These are phyloP conservation scores for Pseudogymnoascus sp. DNA, from an alignment of 2,329 filamentous ascomycete genomes.

Conservation along the genomic window DNA sequence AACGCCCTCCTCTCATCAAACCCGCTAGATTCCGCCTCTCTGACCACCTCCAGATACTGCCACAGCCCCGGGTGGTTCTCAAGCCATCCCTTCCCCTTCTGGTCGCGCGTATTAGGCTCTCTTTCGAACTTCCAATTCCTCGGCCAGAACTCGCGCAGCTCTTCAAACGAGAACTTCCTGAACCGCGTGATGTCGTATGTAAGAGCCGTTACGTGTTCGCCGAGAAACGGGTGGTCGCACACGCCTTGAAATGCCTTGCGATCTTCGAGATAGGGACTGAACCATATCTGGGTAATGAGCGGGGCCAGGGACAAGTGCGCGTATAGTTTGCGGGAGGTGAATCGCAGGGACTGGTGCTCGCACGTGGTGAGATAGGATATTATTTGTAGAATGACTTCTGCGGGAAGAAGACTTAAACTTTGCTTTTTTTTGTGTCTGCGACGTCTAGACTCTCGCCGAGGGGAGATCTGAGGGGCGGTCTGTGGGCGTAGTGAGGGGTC, in stretches of 20 bases:
- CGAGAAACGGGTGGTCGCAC: not conserved
- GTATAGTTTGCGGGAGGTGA: not conserved
- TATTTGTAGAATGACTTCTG: not conserved
- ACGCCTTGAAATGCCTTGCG: not conserved
- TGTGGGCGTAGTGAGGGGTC: not conserved
- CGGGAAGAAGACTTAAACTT: not conserved
- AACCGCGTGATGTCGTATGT: not conserved
- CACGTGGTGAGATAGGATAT: not conserved
- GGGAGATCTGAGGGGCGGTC: not conserved
- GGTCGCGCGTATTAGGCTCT: not conserved
- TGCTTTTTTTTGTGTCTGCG: not conserved
- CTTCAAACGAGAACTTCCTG: not conserved
- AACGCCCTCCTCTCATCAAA: not conserved
- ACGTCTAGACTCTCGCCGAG: not conserved
- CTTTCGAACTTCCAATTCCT: not conserved
- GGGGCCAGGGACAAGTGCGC: not conserved
- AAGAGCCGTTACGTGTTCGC: not conserved
- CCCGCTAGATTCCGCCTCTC: not conserved
- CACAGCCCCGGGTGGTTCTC: not conserved
- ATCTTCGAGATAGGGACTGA: not conserved
- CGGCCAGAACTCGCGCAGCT: not conserved
- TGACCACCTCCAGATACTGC: not conserved
- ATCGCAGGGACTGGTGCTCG: not conserved
- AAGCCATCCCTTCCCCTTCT: not conserved
- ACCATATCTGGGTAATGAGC: not conserved